Percentiles rank a stretch among this genome's conserved stretches.
Conservation (phyloP, 2,329 filamentous ascomycete genomes). For the Sclerotinia sclerotiorum region DNA sequence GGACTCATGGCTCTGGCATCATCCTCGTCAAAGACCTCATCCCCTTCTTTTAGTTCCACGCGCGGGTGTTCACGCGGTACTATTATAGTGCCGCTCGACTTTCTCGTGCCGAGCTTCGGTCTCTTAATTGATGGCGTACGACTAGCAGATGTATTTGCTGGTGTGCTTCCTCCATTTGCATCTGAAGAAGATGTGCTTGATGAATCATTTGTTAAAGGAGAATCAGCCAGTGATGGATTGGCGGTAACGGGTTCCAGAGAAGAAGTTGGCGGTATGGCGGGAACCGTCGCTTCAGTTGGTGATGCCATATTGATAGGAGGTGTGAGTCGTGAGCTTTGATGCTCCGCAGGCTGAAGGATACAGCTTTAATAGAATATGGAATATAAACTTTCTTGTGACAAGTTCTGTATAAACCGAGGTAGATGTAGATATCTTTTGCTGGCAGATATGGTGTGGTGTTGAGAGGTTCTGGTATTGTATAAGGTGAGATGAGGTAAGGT, state of each 20-base stretch:
- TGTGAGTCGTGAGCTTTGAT: conserved; percentile 16
- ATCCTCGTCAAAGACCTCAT: conserved; percentile 69
- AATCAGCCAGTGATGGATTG: conserved; percentile 19
- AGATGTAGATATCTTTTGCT: not conserved
- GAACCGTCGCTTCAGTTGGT: conserved; percentile 16
- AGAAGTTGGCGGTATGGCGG: conserved; percentile 11
- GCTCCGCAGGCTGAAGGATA: conserved; percentile 11
- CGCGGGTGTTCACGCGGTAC: conserved; percentile 74
- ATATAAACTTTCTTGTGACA: not conserved
- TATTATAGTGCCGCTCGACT: conserved; percentile 80
- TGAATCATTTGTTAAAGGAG: conserved; percentile 12
- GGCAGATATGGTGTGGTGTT: not conserved
- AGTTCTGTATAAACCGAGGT: not conserved
- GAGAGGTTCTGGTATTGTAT: not conserved
- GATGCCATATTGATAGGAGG: conserved; percentile 14
- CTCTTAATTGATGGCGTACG: conserved; percentile 43
- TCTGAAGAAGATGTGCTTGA: conserved; percentile 22
- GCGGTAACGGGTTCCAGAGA: conserved; percentile 11
- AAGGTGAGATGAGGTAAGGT: not conserved
- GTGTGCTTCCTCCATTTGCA: conserved; percentile 21
- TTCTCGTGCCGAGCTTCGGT: conserved; percentile 69
- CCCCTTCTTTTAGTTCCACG: conserved; percentile 69
- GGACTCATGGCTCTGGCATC: conserved; percentile 96
- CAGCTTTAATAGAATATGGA: not conserved
- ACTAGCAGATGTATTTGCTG: conserved; percentile 21